Percentiles rank a stretch among this genome's conserved stretches.
Evolutionary conservation across 2,329 filamentous ascomycete genomes (phyloP).

Genomic region (Coniochaeta sp.): DNA sequence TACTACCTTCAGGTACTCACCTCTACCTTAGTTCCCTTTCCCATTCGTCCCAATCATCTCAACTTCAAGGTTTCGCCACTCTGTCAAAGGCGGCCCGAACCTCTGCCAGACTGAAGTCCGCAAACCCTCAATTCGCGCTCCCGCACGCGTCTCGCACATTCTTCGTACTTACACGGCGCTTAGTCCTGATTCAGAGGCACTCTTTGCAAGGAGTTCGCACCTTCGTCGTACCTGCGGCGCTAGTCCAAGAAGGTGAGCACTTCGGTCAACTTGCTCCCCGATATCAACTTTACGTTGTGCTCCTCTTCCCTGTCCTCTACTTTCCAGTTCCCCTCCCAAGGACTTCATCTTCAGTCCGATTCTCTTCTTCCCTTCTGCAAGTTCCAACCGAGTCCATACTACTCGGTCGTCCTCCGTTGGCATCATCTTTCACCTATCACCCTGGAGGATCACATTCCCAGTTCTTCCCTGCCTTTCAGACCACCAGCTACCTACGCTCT

Average conservation of each 20-base stretch:
- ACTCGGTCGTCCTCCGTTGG: no score
- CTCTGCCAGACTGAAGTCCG: background rate
- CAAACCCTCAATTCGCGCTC: background rate
- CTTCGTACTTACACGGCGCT: background rate
- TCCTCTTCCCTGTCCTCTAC: no score
- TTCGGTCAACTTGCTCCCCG: no score
- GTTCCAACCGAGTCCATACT: no score
- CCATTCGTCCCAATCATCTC: background rate
- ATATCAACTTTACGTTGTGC: background rate
- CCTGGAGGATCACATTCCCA: no score
- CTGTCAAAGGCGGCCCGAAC: background rate
- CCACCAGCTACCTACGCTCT: no score
- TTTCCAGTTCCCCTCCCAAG: no score
- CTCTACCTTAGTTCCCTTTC: background rate
- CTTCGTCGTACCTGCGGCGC: background rate
- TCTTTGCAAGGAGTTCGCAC: background rate
- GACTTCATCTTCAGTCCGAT: no score
- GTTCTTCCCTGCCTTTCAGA: no score
- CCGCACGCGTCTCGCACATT: background rate
- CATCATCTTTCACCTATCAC: no score
- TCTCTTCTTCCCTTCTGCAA: no score
- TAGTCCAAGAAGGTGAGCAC: background rate
- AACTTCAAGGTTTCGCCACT: background rate
- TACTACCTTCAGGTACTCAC: no score
- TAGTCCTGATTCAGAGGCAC: background rate